phyloP scores from a whole-genome alignment of 1,139 yeast species.

The Magnusiomyces ingens region DNA sequence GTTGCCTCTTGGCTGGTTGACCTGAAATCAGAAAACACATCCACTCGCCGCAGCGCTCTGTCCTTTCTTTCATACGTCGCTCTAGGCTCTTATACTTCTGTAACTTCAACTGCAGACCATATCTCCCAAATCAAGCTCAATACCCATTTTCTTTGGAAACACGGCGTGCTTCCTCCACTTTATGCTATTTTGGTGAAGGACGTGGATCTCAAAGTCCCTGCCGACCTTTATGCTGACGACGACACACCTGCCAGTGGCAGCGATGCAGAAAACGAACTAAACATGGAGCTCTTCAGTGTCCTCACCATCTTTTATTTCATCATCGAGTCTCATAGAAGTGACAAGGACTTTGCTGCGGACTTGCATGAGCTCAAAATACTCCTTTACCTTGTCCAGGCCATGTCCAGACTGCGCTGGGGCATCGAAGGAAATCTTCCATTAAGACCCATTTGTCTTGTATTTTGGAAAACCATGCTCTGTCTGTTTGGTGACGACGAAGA shows the following conservation, averaged over 20 bases:
- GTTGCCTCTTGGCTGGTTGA: slow-evolving; percentile 12
- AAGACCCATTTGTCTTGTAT: slow-evolving; percentile 44
- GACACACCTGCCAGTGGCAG: neutral
- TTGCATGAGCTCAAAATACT: slow-evolving; percentile 38
- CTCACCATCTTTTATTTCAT: slow-evolving; percentile 52
- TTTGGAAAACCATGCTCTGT: slow-evolving; percentile 54
- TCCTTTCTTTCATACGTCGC: slow-evolving; percentile 34
- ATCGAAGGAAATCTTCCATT: slow-evolving; percentile 29
- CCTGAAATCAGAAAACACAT: slow-evolving; percentile 4
- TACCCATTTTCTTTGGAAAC: slow-evolving; percentile 22
- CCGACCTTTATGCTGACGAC: slow-evolving; percentile 12
- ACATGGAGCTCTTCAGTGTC: slow-evolving; percentile 35
- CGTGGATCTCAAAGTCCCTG: slow-evolving; percentile 20
- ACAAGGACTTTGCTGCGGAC: slow-evolving; percentile 23
- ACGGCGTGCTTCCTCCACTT: slow-evolving; percentile 21
- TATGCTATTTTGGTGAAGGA: slow-evolving; percentile 18
- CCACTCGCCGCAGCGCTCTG: slow-evolving; percentile 14
- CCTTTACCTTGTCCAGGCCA: slow-evolving; percentile 41
- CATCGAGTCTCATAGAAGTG: slow-evolving; percentile 33
- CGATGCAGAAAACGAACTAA: slow-evolving; percentile 9
- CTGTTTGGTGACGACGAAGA: slow-evolving; percentile 56
- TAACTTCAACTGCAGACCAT: slow-evolving; percentile 35
- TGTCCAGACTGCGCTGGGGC: slow-evolving; percentile 66
- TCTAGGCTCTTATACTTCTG: slow-evolving; percentile 38
- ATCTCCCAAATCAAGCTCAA: slow-evolving; percentile 33